Evolutionary conservation across 805 yeast genomes (phyloP).

Genomic region (Candida xyloterini): DNA sequence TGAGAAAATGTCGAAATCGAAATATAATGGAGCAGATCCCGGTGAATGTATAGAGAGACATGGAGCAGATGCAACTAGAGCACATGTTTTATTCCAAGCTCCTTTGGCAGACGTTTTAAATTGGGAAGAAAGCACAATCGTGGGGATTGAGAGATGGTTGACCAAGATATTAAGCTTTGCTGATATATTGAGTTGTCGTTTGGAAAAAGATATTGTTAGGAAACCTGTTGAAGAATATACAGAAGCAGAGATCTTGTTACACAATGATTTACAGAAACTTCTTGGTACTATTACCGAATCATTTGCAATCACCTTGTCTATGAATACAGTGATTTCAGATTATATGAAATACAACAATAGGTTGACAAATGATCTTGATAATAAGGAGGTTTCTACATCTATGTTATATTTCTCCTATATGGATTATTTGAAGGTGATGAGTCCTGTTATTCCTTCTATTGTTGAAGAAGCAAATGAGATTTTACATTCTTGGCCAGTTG

Average conservation of each 20-base stretch:
- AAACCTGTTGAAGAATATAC: conserved; percentile 21
- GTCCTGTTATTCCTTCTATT: conserved; percentile 80
- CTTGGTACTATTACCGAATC: conserved; percentile 55
- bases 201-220: conserved; percentile 3
- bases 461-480: conserved; percentile 81
- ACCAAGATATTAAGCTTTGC: conserved; percentile 46
- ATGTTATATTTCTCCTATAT: conserved; percentile 48
- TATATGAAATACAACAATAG: conserved; percentile 77
- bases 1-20: conserved; percentile 97
- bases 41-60: conserved; percentile 64
- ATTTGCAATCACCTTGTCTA: conserved; percentile 52
- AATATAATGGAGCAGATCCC: conserved; percentile 93
- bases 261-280: conserved; percentile 52
- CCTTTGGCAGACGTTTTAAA: conserved; percentile 77
- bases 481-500: conserved; percentile 27
- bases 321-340: conserved; percentile 87
- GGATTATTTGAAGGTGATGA: conserved; percentile 56
- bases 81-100: conserved; percentile 89
- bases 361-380: conserved; percentile 39
- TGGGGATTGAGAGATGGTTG: conserved; percentile 88
- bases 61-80: conserved; percentile 94
- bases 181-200: conserved; percentile 17
- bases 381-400: conserved; percentile 34
- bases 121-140: conserved; percentile 89
- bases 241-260: conserved; percentile 50